Evolutionary conservation across 2,329 filamentous ascomycete species (phyloP).

Genomic region (Zopfia rhizophila): DNA sequence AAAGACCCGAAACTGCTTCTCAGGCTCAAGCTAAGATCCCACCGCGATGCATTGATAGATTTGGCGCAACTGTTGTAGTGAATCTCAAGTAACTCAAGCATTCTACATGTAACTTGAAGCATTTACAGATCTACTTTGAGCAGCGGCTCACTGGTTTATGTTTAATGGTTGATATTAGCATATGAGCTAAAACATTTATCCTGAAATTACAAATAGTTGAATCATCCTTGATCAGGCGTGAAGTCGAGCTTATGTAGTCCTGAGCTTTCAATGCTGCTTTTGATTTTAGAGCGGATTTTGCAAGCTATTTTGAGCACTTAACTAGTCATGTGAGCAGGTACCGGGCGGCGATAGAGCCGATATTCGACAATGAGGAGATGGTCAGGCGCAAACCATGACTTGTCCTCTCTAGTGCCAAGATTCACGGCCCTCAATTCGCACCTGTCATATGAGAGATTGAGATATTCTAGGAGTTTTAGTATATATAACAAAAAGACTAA

Average conservation of each 20-base stretch:
- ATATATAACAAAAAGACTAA: too few relatives aligned
- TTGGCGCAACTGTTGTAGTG: too few relatives aligned
- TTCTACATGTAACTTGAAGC: constrained; percentile 14
- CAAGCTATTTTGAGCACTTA: constrained; percentile 29
- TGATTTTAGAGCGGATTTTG: constrained; percentile 11
- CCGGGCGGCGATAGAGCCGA: constrained; percentile 26
- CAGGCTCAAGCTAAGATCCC: too few relatives aligned
- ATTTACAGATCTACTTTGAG: constrained; percentile 17
- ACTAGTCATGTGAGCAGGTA: constrained; percentile 25
- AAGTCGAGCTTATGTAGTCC: constrained; percentile 27
- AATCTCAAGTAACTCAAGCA: too few relatives aligned
- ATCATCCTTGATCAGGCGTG: too few relatives aligned
- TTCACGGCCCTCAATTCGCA: constrained; percentile 2
- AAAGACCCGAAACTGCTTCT: too few relatives aligned
- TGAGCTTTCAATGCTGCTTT: constrained; percentile 29
- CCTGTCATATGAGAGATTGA: background rate
- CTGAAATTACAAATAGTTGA: too few relatives aligned
- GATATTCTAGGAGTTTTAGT: background rate
- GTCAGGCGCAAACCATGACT: constrained; percentile 17
- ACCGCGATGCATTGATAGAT: too few relatives aligned
- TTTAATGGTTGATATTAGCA: too few relatives aligned
- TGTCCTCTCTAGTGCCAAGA: background rate
- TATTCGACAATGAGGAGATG: constrained; percentile 28
- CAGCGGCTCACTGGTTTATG: too few relatives aligned
- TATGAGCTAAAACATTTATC: too few relatives aligned